Base-by-base conservation (phyloP, 495 filamentous ascomycete species). In the Evernia prunastri region DNA sequence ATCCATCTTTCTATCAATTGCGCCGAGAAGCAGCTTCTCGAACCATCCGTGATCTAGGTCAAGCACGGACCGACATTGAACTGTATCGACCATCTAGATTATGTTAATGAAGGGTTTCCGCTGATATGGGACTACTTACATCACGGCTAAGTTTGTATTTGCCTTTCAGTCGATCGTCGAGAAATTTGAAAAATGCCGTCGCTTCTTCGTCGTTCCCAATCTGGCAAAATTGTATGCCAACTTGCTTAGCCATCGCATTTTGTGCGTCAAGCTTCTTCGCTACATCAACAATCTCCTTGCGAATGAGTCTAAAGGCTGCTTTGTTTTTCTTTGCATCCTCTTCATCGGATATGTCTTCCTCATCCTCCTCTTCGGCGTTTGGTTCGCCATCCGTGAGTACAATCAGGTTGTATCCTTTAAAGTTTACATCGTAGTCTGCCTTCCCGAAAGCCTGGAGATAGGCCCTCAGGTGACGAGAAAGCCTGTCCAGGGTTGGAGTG, bases 371-470 rank as follows among this genome's bases (percentile, higher is more conserved):
- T 7, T 61, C 59, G 9, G n/a, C n/a, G 18, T 61, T 35, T 51
- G 42, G 59, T 25, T 51, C 39, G 39, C 59, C 39, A 54, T 59
- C 57, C 2, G 57, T 59, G 57, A 59, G n/a, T 20, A 59, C 31
- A 25, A 40, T 40, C 15, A 59, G 57, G n/a, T 61, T 61, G 42
- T 56, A 54, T 1, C 18, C 3, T 59, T 25, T 59, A 35, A 31
- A 39, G 35, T 37, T 12, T 59, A 31, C 56, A 12, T 29, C 3
- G 15, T 4, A 58, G 8, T 33, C 23, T 20, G 27, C 29, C 7
- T 7, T 15, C 25, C 10, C 33, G 51, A 54, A 54, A 20, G 20
- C 17, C 8, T 33, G 51, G 20, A 54, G 51, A 33, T 35, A 35
- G 2, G 0, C 12, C 7, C 10, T 54, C 27, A 54, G 29, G 51